These are phyloP conservation scores for Pythium graminicola DNA, from an alignment of 352 stramenopile species.

Conservation along the genomic window DNA sequence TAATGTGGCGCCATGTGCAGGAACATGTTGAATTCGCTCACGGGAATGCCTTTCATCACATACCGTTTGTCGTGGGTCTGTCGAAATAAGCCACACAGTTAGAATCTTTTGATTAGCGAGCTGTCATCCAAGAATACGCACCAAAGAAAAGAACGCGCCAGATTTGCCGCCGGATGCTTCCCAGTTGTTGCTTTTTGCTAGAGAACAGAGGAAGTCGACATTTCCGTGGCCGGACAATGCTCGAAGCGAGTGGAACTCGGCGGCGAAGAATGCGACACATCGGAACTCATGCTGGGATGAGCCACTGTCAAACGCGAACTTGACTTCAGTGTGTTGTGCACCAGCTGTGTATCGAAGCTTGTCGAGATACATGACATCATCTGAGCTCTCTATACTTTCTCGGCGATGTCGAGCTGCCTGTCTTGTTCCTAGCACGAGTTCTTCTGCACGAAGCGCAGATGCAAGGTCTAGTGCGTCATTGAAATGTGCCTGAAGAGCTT, in stretches of 20 bases:
- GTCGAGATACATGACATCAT: constrained; percentile 50
- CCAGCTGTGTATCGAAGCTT: constrained; percentile 54
- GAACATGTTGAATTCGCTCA: constrained; percentile 89
- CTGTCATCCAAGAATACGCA: no score
- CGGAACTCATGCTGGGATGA: constrained; percentile 51
- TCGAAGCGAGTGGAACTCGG: constrained; percentile 76
- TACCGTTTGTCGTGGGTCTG: constrained; percentile 77
- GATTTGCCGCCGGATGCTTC: constrained; percentile 79
- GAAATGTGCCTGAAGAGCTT: constrained; percentile 65
- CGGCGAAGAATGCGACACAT: constrained; percentile 74
- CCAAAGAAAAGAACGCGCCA: constrained; percentile 80
- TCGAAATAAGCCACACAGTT: constrained; percentile 4
- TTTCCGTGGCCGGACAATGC: constrained; percentile 62
- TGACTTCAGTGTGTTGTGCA: constrained; percentile 74
- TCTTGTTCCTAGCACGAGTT: constrained; percentile 16
- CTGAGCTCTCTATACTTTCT: constrained; percentile 29
- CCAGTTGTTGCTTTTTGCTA: constrained; percentile 69
- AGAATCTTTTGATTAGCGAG: neutral
- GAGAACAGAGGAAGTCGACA: constrained; percentile 73
- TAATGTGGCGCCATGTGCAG: constrained; percentile 84
- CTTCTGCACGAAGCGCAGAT: constrained; percentile 35
- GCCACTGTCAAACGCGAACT: constrained; percentile 55
- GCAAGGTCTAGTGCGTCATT: constrained; percentile 40
- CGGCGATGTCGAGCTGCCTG: neutral
- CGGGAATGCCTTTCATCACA: constrained; percentile 77